Percentiles rank a stretch among this genome's conserved stretches.
These are phyloP conservation scores for Bipolaris zeicola DNA, from an alignment of 2,329 filamentous ascomycete genomes.

Conservation along the genomic window DNA sequence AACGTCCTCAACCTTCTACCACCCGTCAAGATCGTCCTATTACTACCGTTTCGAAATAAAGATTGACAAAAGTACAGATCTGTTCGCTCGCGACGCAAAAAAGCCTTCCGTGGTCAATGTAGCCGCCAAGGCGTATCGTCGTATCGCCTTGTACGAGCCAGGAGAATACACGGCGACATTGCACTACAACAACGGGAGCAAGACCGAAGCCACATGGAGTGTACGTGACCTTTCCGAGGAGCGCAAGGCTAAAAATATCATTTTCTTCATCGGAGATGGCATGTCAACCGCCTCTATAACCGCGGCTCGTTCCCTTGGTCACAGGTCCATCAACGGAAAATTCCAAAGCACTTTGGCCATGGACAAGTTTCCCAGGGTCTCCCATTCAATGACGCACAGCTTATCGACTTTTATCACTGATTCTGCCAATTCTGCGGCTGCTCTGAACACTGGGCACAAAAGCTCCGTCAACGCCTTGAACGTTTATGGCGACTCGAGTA, in stretches of 20 bases:
- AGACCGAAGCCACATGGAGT: conserved; percentile 75
- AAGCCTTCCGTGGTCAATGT: conserved; percentile 78
- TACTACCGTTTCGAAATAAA: too few relatives aligned
- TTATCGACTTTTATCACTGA: conserved; percentile 86
- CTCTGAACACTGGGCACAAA: conserved; percentile 84
- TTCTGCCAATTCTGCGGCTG: conserved; percentile 82
- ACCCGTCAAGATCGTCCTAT: too few relatives aligned
- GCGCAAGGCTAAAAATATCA: conserved; percentile 82
- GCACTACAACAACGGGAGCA: conserved; percentile 73
- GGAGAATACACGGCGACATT: conserved; percentile 79
- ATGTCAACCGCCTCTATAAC: too few relatives aligned
- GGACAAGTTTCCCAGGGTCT: conserved; percentile 83
- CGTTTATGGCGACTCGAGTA: conserved; percentile 49
- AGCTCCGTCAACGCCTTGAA: conserved; percentile 81
- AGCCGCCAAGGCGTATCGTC: conserved; percentile 77
- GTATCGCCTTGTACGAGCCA: conserved; percentile 76
- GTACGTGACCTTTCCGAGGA: conserved; percentile 72
- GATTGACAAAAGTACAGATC: conserved; percentile 53
- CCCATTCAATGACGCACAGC: conserved; percentile 88
- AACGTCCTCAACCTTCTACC: too few relatives aligned
- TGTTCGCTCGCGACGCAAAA: conserved; percentile 74
- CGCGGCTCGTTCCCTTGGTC: too few relatives aligned
- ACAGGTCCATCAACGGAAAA: conserved; percentile 66
- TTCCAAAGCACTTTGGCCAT: conserved; percentile 77
- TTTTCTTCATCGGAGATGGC: conserved; percentile 76